Conservation (phyloP, 1,139 yeast genomes). For the Suhomyces anneliseae region DNA sequence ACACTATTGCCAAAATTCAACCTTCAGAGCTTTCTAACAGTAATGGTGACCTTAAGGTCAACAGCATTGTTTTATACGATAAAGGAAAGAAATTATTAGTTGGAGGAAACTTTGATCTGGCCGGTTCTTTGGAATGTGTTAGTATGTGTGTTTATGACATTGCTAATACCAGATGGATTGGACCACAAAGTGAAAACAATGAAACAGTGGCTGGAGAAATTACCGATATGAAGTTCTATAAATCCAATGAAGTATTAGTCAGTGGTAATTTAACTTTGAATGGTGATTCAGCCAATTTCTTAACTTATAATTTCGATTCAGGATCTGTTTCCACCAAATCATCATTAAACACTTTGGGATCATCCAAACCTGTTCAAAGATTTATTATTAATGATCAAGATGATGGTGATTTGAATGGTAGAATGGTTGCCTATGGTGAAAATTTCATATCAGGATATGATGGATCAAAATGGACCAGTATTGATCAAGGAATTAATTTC, state of each 20-base stretch:
- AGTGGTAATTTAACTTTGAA: constrained; percentile 60
- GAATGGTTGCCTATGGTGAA: constrained; percentile 58
- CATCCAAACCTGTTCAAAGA: constrained; percentile 44
- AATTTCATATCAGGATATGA: constrained; percentile 50
- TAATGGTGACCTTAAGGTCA: constrained; percentile 39
- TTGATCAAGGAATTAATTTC: constrained; percentile 38
- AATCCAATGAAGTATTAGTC: constrained; percentile 51
- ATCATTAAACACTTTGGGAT: constrained; percentile 25
- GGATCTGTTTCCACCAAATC: constrained; percentile 24
- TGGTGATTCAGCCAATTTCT: constrained; percentile 38
- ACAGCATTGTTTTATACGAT: constrained; percentile 55
- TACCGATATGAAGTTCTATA: constrained; percentile 53
- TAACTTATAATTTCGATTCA: constrained; percentile 52
- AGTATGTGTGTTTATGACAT: constrained; percentile 71
- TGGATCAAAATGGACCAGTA: constrained; percentile 46
- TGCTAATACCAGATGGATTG: constrained; percentile 53
- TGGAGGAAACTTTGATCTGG: constrained; percentile 72
- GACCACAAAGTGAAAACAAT: constrained; percentile 41
- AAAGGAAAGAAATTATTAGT: constrained; percentile 55
- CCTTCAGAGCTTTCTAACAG: constrained; percentile 43
- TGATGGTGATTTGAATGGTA: constrained; percentile 42
- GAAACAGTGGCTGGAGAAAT: constrained; percentile 51
- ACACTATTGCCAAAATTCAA: constrained; percentile 42
- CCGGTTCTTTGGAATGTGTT: constrained; percentile 60
- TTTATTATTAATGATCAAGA: constrained; percentile 49